Base-by-base conservation (phyloP, 2,329 filamentous ascomycete genomes). In the Dactylonectria estremocensis region DNA sequence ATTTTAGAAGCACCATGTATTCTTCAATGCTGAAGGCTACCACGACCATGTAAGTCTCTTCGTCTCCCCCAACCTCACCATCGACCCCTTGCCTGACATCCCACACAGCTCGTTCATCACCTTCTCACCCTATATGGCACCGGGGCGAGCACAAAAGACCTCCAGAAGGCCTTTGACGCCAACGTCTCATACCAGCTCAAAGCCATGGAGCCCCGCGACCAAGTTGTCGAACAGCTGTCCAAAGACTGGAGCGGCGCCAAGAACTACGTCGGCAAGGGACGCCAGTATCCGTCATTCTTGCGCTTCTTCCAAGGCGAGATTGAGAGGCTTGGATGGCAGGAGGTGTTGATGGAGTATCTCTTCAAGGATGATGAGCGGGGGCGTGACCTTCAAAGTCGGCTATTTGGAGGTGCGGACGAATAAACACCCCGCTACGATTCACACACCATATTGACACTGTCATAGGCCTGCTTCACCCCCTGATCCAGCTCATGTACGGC, bases 401-500 rank as follows among this genome's bases (percentile, higher is more conserved):
- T 95, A 75, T 94, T 89, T 76, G 87, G 86, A 16, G 91, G 90
- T 54, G 59, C 45, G 16, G 5, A 28, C 20, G 9, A 7, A 5
- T 33, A 31, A 86, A 76, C 68, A 2, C 61, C 66, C 14, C 65
- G 72, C 24, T 43, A 43, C 3, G 16, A 9, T 45, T 28, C 45
- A 28, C 24, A 28, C 37, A 18, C n/a, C n/a, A 16, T 24, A 43
- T 46, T 20, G 49, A 52, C 49, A 16, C 28, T 22, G 40, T 67
- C 1, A 11, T 31, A 87, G 90, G 92, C 86, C 77, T 73, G 3
- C 60, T 73, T 14, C 70, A 76, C 76, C 94, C 94, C 2, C 82
- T 96, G 16, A 95, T 97, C 69, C 94, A 97, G 77, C 86, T 97
- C 20, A 93, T 94, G 55, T 97, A 94, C 77, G 95, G 93, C 5